Evolutionary conservation across 768 basidiomycete genomes (phyloP).

Genomic region (Tremella yokohamensis): DNA sequence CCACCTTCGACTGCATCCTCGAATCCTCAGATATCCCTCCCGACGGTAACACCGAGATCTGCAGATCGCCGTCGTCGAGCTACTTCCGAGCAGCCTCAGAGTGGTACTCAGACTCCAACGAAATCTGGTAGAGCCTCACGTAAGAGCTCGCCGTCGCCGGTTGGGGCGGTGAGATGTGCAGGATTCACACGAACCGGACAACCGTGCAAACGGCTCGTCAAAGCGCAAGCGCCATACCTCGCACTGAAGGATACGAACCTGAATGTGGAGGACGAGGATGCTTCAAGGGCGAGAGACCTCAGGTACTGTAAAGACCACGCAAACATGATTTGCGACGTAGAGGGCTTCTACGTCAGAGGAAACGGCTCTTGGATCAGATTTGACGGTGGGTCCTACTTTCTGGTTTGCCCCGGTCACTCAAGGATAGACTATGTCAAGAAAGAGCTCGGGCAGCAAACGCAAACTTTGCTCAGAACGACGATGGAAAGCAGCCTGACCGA

Average conservation of each 20-base stretch:
- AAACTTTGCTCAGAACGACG: conserved; percentile 41
- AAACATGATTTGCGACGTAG: conserved; percentile 42
- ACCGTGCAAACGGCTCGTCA: conserved; percentile 46
- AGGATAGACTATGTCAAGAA: conserved; percentile 40
- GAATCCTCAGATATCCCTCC: not conserved
- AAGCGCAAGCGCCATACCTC: conserved; percentile 36
- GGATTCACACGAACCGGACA: conserved; percentile 45
- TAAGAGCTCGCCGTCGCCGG: not conserved
- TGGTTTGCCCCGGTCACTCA: not conserved
- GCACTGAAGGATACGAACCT: conserved; percentile 6
- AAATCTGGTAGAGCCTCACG: not conserved
- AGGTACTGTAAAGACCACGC: conserved; percentile 49
- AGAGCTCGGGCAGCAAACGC: conserved; percentile 46
- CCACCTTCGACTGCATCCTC: not conserved
- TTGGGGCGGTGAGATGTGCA: conserved; percentile 33
- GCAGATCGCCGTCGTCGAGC: conserved; percentile 16
- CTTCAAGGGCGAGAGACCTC: conserved; percentile 3
- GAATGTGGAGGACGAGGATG: not conserved
- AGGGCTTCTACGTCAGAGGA: conserved; percentile 44
- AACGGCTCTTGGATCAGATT: conserved; percentile 34
- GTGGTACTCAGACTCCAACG: conserved; percentile 10
- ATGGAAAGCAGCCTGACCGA: conserved; percentile 47
- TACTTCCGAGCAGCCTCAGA: conserved; percentile 21
- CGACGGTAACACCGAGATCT: conserved; percentile 27
- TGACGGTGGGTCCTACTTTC: conserved; percentile 27